A percentile compares a stretch with the other conserved stretches of the same genome.
Evolutionary conservation across 2,329 filamentous ascomycete species (phyloP).

Genomic region (Massarina eburnea): DNA sequence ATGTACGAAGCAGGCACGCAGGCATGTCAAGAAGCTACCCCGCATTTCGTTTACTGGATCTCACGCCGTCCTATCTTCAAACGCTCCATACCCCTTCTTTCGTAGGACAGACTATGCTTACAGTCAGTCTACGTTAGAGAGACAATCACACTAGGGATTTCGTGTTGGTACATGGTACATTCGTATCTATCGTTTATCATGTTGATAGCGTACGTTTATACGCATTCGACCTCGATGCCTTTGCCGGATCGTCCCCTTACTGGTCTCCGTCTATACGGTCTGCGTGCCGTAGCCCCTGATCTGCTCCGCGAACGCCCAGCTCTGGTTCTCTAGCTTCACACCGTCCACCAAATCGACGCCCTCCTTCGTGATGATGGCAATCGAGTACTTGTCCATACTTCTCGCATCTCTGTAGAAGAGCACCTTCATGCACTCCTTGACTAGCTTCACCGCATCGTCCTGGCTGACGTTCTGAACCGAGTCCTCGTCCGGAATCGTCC

Average conservation of each 20-base stretch:
- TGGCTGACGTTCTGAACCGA: constrained; percentile 69
- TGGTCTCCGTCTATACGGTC: constrained; percentile 30
- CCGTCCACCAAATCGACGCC: constrained; percentile 80
- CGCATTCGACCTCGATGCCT: constrained; percentile 7
- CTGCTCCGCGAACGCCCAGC: constrained; percentile 95
- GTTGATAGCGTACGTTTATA: constrained; percentile 6
- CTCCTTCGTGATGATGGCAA: constrained; percentile 85
- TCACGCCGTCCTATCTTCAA: too few relatives aligned
- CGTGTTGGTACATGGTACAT: constrained; percentile 31
- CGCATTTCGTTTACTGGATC: constrained; percentile 6
- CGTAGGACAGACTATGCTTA: not conserved
- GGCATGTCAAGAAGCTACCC: constrained; percentile 26
- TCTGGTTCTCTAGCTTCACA: constrained; percentile 90
- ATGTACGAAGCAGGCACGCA: too few relatives aligned
- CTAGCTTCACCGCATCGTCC: constrained; percentile 76
- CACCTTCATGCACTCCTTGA: constrained; percentile 98
- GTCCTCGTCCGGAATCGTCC: constrained; percentile 80
- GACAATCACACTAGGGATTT: not conserved
- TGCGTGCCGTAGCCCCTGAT: constrained; percentile 96
- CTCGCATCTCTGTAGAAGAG: constrained; percentile 96
- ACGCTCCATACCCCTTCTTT: too few relatives aligned
- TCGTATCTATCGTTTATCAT: constrained; percentile 37
- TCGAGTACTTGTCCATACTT: constrained; percentile 86
- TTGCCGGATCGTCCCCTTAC: constrained; percentile 1
- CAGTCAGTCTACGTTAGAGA: not conserved